Percentiles rank a stretch among this genome's conserved stretches.
Conservation (phyloP, 2,329 filamentous ascomycete species). For the Hyphodiscus sp. region DNA sequence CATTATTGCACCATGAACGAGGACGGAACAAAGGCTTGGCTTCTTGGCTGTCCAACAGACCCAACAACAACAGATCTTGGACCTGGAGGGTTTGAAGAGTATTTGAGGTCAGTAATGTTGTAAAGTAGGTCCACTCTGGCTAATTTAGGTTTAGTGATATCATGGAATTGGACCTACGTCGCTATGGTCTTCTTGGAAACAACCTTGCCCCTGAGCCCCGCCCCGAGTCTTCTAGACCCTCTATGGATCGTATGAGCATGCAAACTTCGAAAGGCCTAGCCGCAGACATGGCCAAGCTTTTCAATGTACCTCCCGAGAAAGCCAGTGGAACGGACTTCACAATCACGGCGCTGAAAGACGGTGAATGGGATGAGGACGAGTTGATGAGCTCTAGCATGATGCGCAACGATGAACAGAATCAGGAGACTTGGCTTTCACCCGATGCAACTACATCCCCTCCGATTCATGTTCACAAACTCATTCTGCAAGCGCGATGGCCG, state of each 20-base stretch:
- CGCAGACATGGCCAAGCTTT: constrained; percentile 76
- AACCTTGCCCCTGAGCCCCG: constrained; percentile 53
- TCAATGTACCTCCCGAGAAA: constrained; percentile 77
- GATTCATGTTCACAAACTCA: constrained; percentile 92
- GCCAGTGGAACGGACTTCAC: constrained; percentile 87
- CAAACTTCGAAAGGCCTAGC: constrained; percentile 66
- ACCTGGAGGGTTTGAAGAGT: constrained; percentile 74
- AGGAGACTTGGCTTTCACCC: constrained; percentile 49
- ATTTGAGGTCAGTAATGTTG: constrained; percentile 50
- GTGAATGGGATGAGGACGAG: constrained; percentile 59
- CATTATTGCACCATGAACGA: constrained; percentile 97
- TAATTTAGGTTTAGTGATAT: constrained; percentile 56
- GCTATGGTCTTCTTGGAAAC: constrained; percentile 85
- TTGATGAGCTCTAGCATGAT: constrained; percentile 45
- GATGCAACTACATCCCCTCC: constrained; percentile 66
- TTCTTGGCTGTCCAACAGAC: constrained; percentile 86
- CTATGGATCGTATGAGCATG: constrained; percentile 38
- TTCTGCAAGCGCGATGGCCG: constrained; percentile 91
- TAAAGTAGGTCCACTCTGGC: constrained; percentile 13
- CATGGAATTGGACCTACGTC: constrained; percentile 84
- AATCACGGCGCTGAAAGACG: constrained; percentile 81
- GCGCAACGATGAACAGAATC: constrained; percentile 35
- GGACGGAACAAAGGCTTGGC: constrained; percentile 92
- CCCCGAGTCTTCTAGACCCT: constrained; percentile 41
- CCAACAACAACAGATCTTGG: constrained; percentile 56